Evolutionary conservation across 2,329 filamentous ascomycete genomes (phyloP).

Genomic region (Botrytis pseudocinerea): DNA sequence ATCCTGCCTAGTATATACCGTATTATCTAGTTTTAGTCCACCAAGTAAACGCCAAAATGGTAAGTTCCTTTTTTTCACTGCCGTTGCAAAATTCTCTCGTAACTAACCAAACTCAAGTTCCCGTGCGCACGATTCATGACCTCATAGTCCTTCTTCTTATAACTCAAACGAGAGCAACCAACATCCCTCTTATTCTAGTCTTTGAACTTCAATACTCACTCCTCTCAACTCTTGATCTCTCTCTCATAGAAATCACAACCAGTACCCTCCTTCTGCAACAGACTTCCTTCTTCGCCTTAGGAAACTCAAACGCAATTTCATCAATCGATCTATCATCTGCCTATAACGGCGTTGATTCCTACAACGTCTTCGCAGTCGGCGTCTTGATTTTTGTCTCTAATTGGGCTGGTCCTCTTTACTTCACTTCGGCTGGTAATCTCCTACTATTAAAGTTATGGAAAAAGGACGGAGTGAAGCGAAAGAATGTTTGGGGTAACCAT

Average conservation of each 20-base stretch:
- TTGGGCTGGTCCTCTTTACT: conserved; percentile 90
- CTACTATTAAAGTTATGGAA: conserved; percentile 49
- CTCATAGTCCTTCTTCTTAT: conserved; percentile 76
- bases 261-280: conserved; percentile 77
- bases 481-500: conserved; percentile 47
- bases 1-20: conserved; percentile 41
- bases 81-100: neutral
- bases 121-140: conserved; percentile 58
- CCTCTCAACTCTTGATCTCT: conserved; percentile 50
- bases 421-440: conserved; percentile 66
- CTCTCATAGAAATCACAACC: conserved; percentile 61
- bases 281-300: conserved; percentile 83
- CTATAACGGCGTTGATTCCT: conserved; percentile 86
- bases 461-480: conserved; percentile 22
- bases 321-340: conserved; percentile 92
- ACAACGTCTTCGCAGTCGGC: conserved; percentile 79
- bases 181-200: conserved; percentile 81
- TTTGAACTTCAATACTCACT: conserved; percentile 64
- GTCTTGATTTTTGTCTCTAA: conserved; percentile 83
- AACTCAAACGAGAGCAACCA: conserved; percentile 82
- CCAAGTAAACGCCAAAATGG: conserved; percentile 30
- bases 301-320: conserved; percentile 91
- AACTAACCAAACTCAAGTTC: conserved; percentile 30
- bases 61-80: conserved; percentile 23
- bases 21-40: conserved; percentile 48